These are phyloP conservation scores for Stagonosporopsis cucurbitacearum DNA, from an alignment of 2,329 filamentous ascomycete genomes.

Conservation along the genomic window DNA sequence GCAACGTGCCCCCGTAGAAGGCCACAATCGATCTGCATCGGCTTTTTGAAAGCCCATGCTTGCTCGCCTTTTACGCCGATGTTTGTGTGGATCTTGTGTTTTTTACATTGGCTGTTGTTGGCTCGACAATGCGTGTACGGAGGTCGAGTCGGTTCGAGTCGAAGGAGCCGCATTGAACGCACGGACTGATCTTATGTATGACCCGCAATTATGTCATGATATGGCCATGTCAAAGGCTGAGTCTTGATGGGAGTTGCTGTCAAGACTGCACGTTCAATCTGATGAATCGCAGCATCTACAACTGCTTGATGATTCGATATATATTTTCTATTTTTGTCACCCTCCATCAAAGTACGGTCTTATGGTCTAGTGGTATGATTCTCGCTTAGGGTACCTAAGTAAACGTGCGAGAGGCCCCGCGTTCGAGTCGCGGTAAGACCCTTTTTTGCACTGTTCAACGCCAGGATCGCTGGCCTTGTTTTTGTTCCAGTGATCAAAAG, in stretches of 20 bases:
- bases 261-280: background rate
- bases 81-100: background rate
- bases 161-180: constrained; percentile 8
- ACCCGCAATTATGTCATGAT: constrained; percentile 12
- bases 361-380: constrained; percentile 65
- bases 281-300: background rate
- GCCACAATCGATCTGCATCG: background rate
- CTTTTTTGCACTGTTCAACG: constrained; percentile 4
- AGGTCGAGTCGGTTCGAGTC: background rate
- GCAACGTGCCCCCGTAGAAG: background rate
- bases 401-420: constrained; percentile 38
- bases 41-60: background rate
- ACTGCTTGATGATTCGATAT: too few relatives aligned
- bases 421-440: constrained; percentile 40
- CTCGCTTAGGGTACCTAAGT: constrained; percentile 65
- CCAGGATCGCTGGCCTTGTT: background rate
- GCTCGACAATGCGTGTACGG: background rate
- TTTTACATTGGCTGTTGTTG: too few relatives aligned
- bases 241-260: background rate
- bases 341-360: constrained; percentile 5
- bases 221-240: constrained; percentile 1
- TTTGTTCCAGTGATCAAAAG: background rate
- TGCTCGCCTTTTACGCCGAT: constrained; percentile 1
- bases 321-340: background rate
- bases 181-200: background rate